Percentiles rank a stretch among this genome's conserved stretches.
These are phyloP conservation scores for Metarhizium humberi DNA, from an alignment of 2,329 filamentous ascomycete species.

Conservation along the genomic window DNA sequence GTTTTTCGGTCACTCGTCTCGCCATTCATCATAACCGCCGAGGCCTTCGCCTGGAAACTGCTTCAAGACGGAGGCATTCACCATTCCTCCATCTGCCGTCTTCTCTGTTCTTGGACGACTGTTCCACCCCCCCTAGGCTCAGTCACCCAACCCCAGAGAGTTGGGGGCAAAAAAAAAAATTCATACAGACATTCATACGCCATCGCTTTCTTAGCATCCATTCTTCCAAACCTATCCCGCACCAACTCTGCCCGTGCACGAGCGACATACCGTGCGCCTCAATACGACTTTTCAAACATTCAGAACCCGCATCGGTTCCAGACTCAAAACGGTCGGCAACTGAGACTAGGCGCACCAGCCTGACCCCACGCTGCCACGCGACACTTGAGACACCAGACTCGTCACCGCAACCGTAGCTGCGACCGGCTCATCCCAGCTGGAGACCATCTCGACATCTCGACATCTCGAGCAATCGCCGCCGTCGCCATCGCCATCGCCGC, in stretches of 20 bases:
- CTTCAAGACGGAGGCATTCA: constrained; percentile 40
- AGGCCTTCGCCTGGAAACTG: constrained; percentile 23
- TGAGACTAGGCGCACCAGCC: constrained; percentile 7
- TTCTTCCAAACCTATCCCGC: neutral
- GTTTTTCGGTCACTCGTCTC: neutral
- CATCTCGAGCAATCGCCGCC: constrained; percentile 3
- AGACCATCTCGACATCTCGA: neutral
- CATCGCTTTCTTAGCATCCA: neutral
- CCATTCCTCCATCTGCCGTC: constrained; percentile 34
- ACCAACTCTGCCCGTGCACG: neutral
- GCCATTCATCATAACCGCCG: constrained; percentile 7
- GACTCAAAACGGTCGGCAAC: constrained; percentile 7
- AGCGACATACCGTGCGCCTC: neutral
- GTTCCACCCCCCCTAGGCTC: constrained; percentile 43
- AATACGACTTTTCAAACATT: neutral
- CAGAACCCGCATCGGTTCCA: neutral
- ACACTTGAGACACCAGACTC: constrained; percentile 16
- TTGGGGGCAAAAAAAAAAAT: neutral
- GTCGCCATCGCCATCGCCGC: constrained; percentile 8
- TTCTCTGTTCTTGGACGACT: constrained; percentile 41
- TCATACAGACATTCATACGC: constrained; percentile 1
- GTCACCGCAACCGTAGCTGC: constrained; percentile 6
- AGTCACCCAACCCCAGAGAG: constrained; percentile 2
- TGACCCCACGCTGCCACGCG: constrained; percentile 17
- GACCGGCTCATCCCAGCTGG: neutral